Conservation (phyloP, 768 basidiomycete genomes). For the Leucocoprinus leucothites region DNA sequence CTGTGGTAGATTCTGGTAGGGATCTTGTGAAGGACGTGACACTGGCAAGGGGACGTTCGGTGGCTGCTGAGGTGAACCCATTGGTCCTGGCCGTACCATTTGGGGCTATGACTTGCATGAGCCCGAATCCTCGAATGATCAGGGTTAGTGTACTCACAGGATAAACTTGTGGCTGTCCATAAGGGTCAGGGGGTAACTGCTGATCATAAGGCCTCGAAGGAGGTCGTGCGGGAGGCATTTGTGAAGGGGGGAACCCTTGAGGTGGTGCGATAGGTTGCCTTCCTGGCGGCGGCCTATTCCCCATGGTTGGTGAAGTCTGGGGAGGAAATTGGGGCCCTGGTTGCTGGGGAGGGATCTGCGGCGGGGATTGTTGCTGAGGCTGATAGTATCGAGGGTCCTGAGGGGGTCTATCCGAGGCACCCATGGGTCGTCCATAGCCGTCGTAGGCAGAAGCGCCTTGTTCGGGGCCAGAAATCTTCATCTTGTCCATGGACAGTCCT, state of each 20-base stretch:
- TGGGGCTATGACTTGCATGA: background rate
- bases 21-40: constrained; percentile 12
- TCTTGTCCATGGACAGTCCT: constrained; percentile 35
- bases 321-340: constrained; percentile 25
- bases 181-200: constrained; percentile 21
- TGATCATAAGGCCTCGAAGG: constrained; percentile 23
- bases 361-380: constrained; percentile 18
- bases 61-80: constrained; percentile 25
- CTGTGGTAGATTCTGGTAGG: constrained; percentile 14
- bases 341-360: constrained; percentile 22
- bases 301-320: constrained; percentile 16
- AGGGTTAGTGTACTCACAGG: constrained; percentile 10
- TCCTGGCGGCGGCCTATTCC: constrained; percentile 38
- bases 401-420: constrained; percentile 36
- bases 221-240: constrained; percentile 29
- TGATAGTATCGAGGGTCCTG: constrained; percentile 40
- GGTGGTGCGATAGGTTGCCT: constrained; percentile 41
- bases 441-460: constrained; percentile 27
- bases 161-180: constrained; percentile 23
- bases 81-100: constrained; percentile 4
- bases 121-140: background rate
- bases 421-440: constrained; percentile 34
- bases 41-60: constrained; percentile 13
- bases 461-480: constrained; percentile 44
- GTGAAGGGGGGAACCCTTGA: constrained; percentile 33